Evolutionary conservation across 768 basidiomycete genomes (phyloP), one percentile per base, ranked within the genome.

Genomic region (Russula sp.): DNA sequence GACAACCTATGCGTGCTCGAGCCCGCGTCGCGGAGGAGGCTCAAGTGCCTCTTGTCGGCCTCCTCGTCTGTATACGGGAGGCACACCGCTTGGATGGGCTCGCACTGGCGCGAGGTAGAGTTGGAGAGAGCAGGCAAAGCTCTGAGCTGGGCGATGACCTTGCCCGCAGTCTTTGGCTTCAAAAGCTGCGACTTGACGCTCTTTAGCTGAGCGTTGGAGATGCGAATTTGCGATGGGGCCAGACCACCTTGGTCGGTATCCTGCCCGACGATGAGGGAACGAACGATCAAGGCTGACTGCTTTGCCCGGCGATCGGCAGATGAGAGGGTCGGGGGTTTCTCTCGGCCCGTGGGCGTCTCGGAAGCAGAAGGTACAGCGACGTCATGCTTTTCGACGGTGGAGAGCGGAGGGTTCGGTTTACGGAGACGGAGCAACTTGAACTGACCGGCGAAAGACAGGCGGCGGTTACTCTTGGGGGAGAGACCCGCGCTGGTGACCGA

Each of bases 31-130:
- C 61, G 63, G 29, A 89, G 69, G 49, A 76, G 76, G 22, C 77
- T 72, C 68, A 90, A 88, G 65, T 85, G 80, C n/a, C 79, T 75
- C 29, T 76, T 72, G 13, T 88, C 76, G 34, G 79, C 81, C 66
- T 90, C 87, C 8, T 71, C 78, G 58, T 93, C 90, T 2, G 82
- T 69, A 65, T 78, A 76, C 35, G 76, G 79, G 42, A 93, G 78
- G 67, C 87, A 92, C 22, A 91, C 89, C 0, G 88, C 90, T 67
- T 86, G 90, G 34, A 92, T 88, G 22, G 88, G 88, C 4, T 75
- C 69, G 55, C 71, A 71, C 6, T 69, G 69, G 52, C 60, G 65
- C 13, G 56, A 65, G 34, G 59, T 42, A 10, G 70, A 67, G 25
- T 69, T 70, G 51, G 77, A 74, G 9, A 76, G 70, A 5, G 78